Evolutionary conservation across 2,329 filamentous ascomycete genomes (phyloP), one percentile per base, ranked within the genome.

Genomic region (Macrophomina pseudophaseolina): DNA sequence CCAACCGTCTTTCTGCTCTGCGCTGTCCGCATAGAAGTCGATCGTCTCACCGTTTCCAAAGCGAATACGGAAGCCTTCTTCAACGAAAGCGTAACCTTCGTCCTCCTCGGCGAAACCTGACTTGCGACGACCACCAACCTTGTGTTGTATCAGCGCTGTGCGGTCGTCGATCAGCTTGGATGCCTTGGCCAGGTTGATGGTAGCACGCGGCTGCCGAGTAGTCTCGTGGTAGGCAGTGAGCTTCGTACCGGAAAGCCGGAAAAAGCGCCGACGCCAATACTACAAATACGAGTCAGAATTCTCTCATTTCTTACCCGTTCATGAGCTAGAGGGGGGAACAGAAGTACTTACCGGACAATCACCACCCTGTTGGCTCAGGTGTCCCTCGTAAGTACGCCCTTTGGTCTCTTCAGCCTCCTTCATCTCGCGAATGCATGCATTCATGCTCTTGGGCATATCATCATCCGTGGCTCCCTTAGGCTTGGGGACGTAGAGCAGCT

Each of bases 371-470:
- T 99, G 95, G 77, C 94, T 97, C 68, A 99, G 83, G 74, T 91
- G 89, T 35, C 95, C 94, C 79, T 99, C 94, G 84, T 88, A 97
- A 72, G 88, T 90, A 69, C 91, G 88, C 58, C 90, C 85, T 69
- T 91, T 87, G 69, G 91, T 86, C 76, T 91, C 91, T 77, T 97
- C 93, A 1, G 94, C 93, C 63, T 94, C 92, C 79, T 91, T 92
- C 81, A 99, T 89, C 81, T 98, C 95, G 18, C 95, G 88, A 72
- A 98, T 91, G 78, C 93, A 97, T 51, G 92, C 91, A 79, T 95
- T 97, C 94, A 99, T 97, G 83, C 94, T 97, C 88, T 98, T 98
- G 65, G 95, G 95, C 93, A 99, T 97, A 72, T 98, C 94, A 16
- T 97, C 94, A 70, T 98, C 95, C 59, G 88, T 89, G 35, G 89